Evolutionary conservation across 768 basidiomycete genomes (phyloP).

Genomic region (Russula sp.): DNA sequence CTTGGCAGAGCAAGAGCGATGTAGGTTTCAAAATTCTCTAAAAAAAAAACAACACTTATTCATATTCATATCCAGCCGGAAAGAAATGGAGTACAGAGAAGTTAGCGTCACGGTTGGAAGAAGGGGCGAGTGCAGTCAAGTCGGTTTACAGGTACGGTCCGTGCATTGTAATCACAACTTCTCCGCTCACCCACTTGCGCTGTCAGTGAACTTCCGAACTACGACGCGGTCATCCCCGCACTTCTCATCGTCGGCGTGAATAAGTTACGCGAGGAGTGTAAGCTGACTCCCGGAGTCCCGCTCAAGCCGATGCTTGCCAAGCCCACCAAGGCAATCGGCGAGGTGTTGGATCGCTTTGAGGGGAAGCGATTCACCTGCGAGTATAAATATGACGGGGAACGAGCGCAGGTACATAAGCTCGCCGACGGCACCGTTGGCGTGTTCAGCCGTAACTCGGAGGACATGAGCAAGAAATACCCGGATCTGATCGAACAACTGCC

Average conservation of each 20-base stretch:
- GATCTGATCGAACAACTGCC: constrained; percentile 95
- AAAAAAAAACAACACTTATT: not conserved
- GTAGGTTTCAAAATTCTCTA: constrained; percentile 30
- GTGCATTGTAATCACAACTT: not conserved
- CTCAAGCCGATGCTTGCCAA: constrained; percentile 99
- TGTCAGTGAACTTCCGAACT: constrained; percentile 84
- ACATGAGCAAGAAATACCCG: constrained; percentile 99
- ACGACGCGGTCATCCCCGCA: constrained; percentile 89
- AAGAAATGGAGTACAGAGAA: constrained; percentile 76
- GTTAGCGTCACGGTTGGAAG: constrained; percentile 64
- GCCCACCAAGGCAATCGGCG: constrained; percentile 97
- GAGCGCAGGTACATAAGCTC: constrained; percentile 88
- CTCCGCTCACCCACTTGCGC: not conserved
- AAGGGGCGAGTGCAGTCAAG: constrained; percentile 74
- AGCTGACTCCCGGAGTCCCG: constrained; percentile 91
- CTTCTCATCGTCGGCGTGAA: constrained; percentile 74
- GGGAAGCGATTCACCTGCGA: constrained; percentile 95
- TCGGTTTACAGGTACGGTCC: constrained; percentile 78
- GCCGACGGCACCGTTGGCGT: constrained; percentile 81
- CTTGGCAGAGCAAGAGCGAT: constrained; percentile 66
- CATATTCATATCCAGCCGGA: constrained; percentile 38
- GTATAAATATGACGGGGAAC: constrained; percentile 99
- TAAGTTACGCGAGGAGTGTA: constrained; percentile 66
- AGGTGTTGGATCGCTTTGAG: constrained; percentile 96
- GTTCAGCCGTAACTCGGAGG: constrained; percentile 96